These are phyloP conservation scores for Myxozyma mucilagina DNA, from an alignment of 805 yeast species.

Conservation along the genomic window DNA sequence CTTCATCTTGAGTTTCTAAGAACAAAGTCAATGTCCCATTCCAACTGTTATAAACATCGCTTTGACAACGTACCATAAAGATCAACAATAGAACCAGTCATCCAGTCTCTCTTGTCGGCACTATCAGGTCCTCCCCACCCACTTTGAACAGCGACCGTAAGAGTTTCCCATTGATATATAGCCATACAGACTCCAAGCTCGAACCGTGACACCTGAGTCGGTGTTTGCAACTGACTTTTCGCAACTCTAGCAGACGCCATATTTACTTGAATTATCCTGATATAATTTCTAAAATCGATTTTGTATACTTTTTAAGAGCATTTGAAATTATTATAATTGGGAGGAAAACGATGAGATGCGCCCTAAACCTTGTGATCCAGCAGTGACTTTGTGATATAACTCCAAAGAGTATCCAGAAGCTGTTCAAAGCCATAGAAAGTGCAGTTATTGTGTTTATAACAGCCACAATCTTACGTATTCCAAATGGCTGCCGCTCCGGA, in stretches of 20 bases:
- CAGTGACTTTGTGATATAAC: not conserved
- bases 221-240: slow-evolving; percentile 6
- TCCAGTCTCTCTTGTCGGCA: slow-evolving; percentile 92
- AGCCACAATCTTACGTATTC: not conserved
- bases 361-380: not conserved
- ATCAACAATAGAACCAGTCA: slow-evolving; percentile 77
- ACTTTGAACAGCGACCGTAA: slow-evolving; percentile 84
- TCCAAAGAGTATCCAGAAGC: not conserved
- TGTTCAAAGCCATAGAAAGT: not conserved
- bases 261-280: not conserved
- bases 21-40: not conserved
- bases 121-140: slow-evolving; percentile 96
- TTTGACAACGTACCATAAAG: slow-evolving; percentile 51
- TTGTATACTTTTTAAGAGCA: no score
- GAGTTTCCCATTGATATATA: slow-evolving; percentile 85
- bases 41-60: not conserved
- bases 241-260: slow-evolving; percentile 15
- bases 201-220: slow-evolving; percentile 70
- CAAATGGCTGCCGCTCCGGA: slow-evolving; percentile 46
- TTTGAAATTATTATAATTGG: not conserved
- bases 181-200: slow-evolving; percentile 93
- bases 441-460: not conserved
- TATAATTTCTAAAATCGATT: not conserved
- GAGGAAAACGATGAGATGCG: not conserved
- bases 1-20: slow-evolving; percentile 42